phyloP scores from a whole-genome alignment of 768 basidiomycete species.

The Trametes gibbosa region DNA sequence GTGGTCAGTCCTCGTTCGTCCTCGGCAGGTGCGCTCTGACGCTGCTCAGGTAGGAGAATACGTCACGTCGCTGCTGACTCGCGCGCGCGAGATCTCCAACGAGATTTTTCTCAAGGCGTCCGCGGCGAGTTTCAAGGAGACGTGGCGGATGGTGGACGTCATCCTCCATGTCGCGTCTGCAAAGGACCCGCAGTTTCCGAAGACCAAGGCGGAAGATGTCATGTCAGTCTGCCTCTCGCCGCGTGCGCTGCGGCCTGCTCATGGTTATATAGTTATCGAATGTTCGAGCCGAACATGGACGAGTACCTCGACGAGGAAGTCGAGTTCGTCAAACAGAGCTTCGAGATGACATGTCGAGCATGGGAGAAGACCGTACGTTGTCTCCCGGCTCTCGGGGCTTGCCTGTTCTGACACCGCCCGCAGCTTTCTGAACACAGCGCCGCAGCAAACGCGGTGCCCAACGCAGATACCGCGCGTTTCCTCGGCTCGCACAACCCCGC shows the following conservation, averaged over 20 bases:
- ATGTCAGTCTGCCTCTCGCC: conserved; percentile 49
- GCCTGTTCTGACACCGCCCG: neutral
- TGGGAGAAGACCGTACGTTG: conserved; percentile 75
- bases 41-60: conserved; percentile 77
- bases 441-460: conserved; percentile 9
- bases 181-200: conserved; percentile 42
- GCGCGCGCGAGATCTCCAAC: conserved; percentile 71
- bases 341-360: conserved; percentile 70
- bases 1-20: conserved; percentile 50
- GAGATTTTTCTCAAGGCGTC: conserved; percentile 77
- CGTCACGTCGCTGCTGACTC: conserved; percentile 69
- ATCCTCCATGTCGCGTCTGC: conserved; percentile 57
- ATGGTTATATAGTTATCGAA: conserved; percentile 62
- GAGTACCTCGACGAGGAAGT: conserved; percentile 96
- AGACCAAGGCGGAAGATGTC: conserved; percentile 72
- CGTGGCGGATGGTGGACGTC: conserved; percentile 81
- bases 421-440: conserved; percentile 25
- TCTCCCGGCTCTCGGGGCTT: neutral
- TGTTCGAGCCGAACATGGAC: conserved; percentile 97
- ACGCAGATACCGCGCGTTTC: conserved; percentile 52
- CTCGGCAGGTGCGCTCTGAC: neutral
- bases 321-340: conserved; percentile 70
- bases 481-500: conserved; percentile 85
- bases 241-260: neutral
- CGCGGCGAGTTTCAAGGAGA: conserved; percentile 86